Base-by-base conservation (phyloP, 495 filamentous ascomycete genomes). In the Xylaria nigripes region DNA sequence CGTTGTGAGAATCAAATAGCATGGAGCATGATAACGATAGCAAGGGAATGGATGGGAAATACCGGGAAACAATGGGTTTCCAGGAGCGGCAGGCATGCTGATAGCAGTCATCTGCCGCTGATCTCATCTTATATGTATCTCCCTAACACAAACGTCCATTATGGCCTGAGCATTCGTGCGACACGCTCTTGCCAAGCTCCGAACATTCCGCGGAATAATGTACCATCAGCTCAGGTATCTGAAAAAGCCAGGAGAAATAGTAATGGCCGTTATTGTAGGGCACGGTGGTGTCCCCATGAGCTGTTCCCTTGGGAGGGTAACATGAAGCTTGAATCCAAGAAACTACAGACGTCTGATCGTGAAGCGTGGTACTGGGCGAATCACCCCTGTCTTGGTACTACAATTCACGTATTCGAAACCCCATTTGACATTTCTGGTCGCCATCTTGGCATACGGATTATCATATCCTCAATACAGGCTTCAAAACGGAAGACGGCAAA, bases 201-300 rank as follows among this genome's bases (percentile, higher is more conserved):
- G 52, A 53, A 45, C 34, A 22, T 55, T 44, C 57, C 50, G 47
- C 62, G 60, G 58, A 58, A 46, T 41, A 44, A 51, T 54, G 52
- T 51, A 27, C 48, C 56, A 55, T 61, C 59, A 58, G 56, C 42
- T 57, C 58, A 63, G 59, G 25, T 43, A 40, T 63, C 59, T 68
- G 68, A n/a, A n/a, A n/a, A n/a, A n/a, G n/a, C 68, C 64, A 68
- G 68, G 68, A 64, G 66, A 57, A 65, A 61, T 59, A 15, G 52
- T 52, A 64, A 57, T 69, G 61, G 66, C 61, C 65, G 57, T n/a
- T n/a, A n/a, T n/a, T n/a, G n/a, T n/a, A n/a, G n/a, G n/a, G n/a
- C n/a, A n/a, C n/a, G n/a, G 27, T 52, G 54, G 47, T 56, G 49
- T 38, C 30, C 49, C 53, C 54, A n/a, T n/a, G n/a, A n/a, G n/a